Evolutionary conservation across 1,139 yeast genomes (phyloP).

Genomic region (Nematodospora anomalae): DNA sequence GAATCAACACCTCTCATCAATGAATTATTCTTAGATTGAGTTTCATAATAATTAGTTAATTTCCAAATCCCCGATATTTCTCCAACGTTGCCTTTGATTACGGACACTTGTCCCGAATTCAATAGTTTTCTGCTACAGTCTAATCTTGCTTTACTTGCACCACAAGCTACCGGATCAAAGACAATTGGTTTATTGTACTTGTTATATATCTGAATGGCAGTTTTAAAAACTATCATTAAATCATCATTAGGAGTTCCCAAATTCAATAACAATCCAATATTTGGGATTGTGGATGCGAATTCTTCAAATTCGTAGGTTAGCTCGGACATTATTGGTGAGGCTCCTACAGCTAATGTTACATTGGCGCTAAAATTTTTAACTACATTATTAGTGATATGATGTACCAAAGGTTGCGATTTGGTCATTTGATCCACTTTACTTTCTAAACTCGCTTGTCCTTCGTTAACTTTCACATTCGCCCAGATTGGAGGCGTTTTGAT

Average conservation of each 20-base stretch:
- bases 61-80: conserved; percentile 58
- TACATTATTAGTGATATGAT: conserved; percentile 88
- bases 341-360: conserved; percentile 82
- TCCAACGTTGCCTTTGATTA: conserved; percentile 86
- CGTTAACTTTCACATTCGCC: conserved; percentile 12
- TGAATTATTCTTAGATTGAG: conserved; percentile 37
- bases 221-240: conserved; percentile 43
- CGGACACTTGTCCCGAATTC: conserved; percentile 60
- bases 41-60: conserved; percentile 27
- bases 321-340: conserved; percentile 93
- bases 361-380: conserved; percentile 89
- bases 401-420: conserved; percentile 60
- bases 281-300: conserved; percentile 53
- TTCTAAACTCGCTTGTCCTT: conserved; percentile 13
- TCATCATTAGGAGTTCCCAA: conserved; percentile 68
- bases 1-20: conserved; percentile 81
- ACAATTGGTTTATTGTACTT: conserved; percentile 59
- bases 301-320: conserved; percentile 66
- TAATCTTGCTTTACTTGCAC: conserved; percentile 68
- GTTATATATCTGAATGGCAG: conserved; percentile 64
- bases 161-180: conserved; percentile 91
- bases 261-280: conserved; percentile 62
- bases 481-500: conserved; percentile 20
- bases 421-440: conserved; percentile 8
- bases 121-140: conserved; percentile 50